Conservation (phyloP, 306 rosid genomes). For the Prinsepia uniflora region DNA sequence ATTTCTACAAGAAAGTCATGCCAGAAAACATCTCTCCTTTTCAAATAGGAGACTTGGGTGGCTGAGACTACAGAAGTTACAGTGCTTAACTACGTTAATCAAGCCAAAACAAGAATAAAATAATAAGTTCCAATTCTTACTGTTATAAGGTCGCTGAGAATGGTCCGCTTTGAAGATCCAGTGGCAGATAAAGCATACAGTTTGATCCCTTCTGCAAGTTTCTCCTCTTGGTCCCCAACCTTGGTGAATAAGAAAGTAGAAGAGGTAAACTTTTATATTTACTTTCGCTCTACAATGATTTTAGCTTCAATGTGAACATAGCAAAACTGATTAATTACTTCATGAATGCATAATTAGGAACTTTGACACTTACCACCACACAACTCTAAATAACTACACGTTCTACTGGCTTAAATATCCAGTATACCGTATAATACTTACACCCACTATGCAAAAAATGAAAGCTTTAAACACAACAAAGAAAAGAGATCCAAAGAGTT, state of each 20-base stretch:
- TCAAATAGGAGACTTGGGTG: neutral
- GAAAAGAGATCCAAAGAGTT: slow-evolving; percentile 9
- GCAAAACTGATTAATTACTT: neutral
- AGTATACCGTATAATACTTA: neutral
- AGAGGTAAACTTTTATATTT: slow-evolving; percentile 8
- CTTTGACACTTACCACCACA: neutral
- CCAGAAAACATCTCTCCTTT: neutral
- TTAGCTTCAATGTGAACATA: neutral
- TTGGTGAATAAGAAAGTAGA: slow-evolving; percentile 22
- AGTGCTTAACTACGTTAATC: neutral
- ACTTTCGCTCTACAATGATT: slow-evolving; percentile 2
- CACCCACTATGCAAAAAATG: neutral
- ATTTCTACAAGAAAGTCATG: neutral
- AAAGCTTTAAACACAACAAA: neutral
- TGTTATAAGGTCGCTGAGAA: slow-evolving; percentile 90
- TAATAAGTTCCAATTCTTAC: slow-evolving; percentile 43
- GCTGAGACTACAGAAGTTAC: neutral
- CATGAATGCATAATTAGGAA: neutral
- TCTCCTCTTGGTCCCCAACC: slow-evolving; percentile 96
- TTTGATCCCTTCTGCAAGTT: slow-evolving; percentile 98
- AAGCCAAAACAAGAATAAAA: slow-evolving; percentile 13
- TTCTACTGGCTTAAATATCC: neutral
- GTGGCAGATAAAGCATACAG: slow-evolving; percentile 85
- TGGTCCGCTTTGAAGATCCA: slow-evolving; percentile 77
- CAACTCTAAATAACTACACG: neutral